Base-by-base conservation (phyloP, 2,329 filamentous ascomycete species). In the Hypoxylon sp. region DNA sequence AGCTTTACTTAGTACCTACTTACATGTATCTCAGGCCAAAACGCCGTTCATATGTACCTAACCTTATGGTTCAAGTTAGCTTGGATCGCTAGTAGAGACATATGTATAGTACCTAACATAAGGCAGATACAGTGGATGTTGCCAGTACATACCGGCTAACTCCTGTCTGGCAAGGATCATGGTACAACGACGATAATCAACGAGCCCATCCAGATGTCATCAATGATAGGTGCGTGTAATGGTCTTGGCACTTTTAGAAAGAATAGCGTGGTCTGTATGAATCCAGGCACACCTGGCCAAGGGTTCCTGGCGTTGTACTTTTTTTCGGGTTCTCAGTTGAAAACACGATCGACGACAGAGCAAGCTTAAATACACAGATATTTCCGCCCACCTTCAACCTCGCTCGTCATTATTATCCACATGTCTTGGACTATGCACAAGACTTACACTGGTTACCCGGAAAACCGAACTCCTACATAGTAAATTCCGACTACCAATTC, bases 121-220 rank as follows among this genome's bases (percentile, higher is more conserved):
- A 21, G 15, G 0, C n/a, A 27, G 24, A 32, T 47, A 51, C 56
- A 55, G 55, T 39, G 59, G 24, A 27, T 27, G 58, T 54, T 57
- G 46, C 31, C 55, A 44, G 44, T 48, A 63, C 57, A 37, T 48
- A 63, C 57, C 48, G 60, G 63, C 64, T 62, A 63, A 58, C 54
- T 69, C 63, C 67, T 69, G 66, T 61, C 60, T 62, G 51, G 60
- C 69, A 72, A 72, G 69, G 69, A 70, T 72, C 69, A 72, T 67
- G 69, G 69, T 70, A 67, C 69, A 68, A 61, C 58, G 67, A 66
- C 57, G 64, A 68, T 62, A 70, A 65, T 72, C 64, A 47, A 70
- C 61, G 54, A 70, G 69, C 67, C 62, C 65, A 59, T 69, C 56
- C 64, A 70, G 64, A 66, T 66, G 57, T 61, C 67, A 56, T 70